These are phyloP conservation scores for Aschersonia sp. DNA, from an alignment of 2,329 filamentous ascomycete genomes.

Conservation along the genomic window DNA sequence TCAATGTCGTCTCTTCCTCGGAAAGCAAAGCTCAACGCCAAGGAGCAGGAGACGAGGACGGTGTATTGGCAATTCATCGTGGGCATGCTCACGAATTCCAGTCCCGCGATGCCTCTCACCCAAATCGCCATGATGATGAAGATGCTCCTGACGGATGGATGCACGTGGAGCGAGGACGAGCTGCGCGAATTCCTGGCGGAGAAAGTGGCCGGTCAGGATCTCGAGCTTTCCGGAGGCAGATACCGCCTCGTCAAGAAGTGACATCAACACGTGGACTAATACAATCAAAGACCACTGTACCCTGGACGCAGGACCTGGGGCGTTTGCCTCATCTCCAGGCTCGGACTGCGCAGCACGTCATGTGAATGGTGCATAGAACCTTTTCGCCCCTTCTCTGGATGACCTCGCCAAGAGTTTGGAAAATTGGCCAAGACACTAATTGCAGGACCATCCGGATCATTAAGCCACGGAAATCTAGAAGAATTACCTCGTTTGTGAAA, in stretches of 20 bases:
- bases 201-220: constrained; percentile 57
- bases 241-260: constrained; percentile 51
- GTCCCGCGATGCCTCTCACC: constrained; percentile 59
- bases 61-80: constrained; percentile 88
- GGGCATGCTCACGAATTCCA: constrained; percentile 89
- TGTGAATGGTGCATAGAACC: too few relatives aligned
- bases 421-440: too few relatives aligned
- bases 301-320: too few relatives aligned
- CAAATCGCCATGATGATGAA: constrained; percentile 92
- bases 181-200: constrained; percentile 63
- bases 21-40: constrained; percentile 44
- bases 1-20: constrained; percentile 23
- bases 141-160: constrained; percentile 77
- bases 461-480: too few relatives aligned
- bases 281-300: too few relatives aligned
- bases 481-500: too few relatives aligned
- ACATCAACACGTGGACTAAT: constrained; percentile 5
- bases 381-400: too few relatives aligned
- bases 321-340: too few relatives aligned
- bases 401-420: too few relatives aligned
- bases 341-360: too few relatives aligned
- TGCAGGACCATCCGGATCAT: too few relatives aligned
- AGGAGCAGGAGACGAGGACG: constrained; percentile 42
- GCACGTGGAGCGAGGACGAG: constrained; percentile 81
- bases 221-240: constrained; percentile 57